A percentile compares a stretch with the other conserved stretches of the same genome.
phyloP scores from a whole-genome alignment of 768 basidiomycete species.

The Cyclocybe aegerita region DNA sequence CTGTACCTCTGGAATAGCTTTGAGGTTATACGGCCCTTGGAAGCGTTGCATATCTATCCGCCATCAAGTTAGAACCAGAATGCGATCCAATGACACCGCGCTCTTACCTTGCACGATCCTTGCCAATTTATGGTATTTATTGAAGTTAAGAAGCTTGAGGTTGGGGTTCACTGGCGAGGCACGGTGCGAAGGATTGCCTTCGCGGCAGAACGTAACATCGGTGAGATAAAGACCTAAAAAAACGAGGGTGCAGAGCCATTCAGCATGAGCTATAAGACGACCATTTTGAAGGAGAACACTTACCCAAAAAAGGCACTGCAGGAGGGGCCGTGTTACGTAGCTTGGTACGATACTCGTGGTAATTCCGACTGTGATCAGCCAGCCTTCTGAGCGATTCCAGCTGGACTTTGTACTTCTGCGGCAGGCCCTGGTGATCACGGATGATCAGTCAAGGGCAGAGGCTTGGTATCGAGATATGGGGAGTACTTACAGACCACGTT shows the following conservation, averaged over 20 bases:
- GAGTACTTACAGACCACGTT: conserved; percentile 82
- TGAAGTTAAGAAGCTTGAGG: conserved; percentile 90
- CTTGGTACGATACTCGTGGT: conserved; percentile 85
- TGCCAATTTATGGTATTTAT: conserved; percentile 91
- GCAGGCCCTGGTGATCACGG: conserved; percentile 55
- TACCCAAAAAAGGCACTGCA: conserved; percentile 93
- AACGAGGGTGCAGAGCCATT: conserved; percentile 3
- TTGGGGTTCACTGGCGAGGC: conserved; percentile 72
- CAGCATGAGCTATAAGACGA: conserved; percentile 1
- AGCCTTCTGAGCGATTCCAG: conserved; percentile 80
- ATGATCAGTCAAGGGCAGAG: not conserved
- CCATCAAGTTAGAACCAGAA: not conserved
- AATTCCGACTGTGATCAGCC: conserved; percentile 90
- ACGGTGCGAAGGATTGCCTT: conserved; percentile 88
- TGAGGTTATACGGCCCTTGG: conserved; percentile 83
- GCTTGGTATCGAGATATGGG: not conserved
- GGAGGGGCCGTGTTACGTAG: conserved; percentile 89
- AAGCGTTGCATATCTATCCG: conserved; percentile 85
- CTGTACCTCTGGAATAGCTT: conserved; percentile 88
- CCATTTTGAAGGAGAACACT: conserved; percentile 13
- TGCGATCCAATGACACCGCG: not conserved
- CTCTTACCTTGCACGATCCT: conserved; percentile 74
- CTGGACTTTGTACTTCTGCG: conserved; percentile 80
- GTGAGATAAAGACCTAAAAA: conserved; percentile 77
- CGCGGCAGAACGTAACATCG: conserved; percentile 92